Evolutionary conservation across 2,329 filamentous ascomycete species (phyloP).

Genomic region (Fusarium pseudocircinatum): DNA sequence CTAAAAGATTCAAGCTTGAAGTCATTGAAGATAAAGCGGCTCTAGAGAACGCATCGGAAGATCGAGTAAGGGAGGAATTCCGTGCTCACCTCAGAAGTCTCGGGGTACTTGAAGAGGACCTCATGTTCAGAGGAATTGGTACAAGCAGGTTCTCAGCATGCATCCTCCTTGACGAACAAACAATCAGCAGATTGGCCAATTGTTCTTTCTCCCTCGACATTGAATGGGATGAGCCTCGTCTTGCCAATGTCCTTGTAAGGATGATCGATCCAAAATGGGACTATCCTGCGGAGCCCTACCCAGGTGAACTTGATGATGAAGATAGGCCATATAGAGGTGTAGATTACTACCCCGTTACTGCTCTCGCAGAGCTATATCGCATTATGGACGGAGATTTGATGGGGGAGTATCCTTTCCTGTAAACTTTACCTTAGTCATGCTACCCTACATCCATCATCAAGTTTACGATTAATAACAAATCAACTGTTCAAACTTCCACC

Average conservation of each 20-base stretch:
- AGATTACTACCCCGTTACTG: background rate
- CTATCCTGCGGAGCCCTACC: conserved; percentile 11
- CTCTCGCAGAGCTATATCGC: conserved; percentile 8
- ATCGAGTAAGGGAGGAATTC: conserved; percentile 28
- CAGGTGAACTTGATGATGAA: background rate
- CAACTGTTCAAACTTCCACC: background rate
- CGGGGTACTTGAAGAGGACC: conserved; percentile 9
- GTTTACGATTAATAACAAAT: background rate
- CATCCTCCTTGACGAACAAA: conserved; percentile 4
- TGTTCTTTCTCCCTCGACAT: background rate
- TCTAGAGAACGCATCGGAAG: conserved; percentile 21
- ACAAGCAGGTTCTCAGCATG: conserved; percentile 9
- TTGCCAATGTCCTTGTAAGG: background rate
- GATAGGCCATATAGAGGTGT: conserved; percentile 2
- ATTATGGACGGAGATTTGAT: conserved; percentile 19
- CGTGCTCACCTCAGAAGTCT: conserved; percentile 13
- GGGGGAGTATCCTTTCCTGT: conserved; percentile 14
- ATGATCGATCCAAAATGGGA: conserved; percentile 23
- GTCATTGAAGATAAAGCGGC: conserved; percentile 9
- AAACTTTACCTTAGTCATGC: background rate
- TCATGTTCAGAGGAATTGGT: conserved; percentile 17
- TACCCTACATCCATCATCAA: background rate
- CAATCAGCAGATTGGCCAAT: background rate
- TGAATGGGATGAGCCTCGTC: background rate
- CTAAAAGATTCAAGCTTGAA: conserved; percentile 22